These are phyloP conservation scores for Penicillium robsamsonii DNA, from an alignment of 495 filamentous ascomycete genomes.

Conservation along the genomic window DNA sequence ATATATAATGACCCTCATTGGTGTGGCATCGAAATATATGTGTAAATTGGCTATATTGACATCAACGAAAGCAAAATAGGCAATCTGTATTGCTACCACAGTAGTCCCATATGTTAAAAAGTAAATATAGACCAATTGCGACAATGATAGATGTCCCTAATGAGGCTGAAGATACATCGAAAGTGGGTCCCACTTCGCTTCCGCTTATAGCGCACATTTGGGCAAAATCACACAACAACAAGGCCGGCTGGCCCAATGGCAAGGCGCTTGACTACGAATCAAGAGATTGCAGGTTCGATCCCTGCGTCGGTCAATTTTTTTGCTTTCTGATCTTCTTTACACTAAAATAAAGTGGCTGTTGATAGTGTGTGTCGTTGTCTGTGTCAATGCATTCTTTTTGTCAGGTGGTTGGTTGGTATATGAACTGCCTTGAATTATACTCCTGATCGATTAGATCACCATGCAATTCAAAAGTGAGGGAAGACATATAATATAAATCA, in stretches of 20 bases:
- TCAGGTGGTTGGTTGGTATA: too few relatives aligned
- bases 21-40: neutral
- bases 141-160: neutral
- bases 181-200: too few relatives aligned
- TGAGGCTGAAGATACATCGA: neutral
- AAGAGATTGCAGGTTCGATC: conserved; percentile 49
- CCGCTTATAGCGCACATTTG: neutral
- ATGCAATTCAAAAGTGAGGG: too few relatives aligned
- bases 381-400: neutral
- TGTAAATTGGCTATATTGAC: neutral
- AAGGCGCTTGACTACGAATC: conserved; percentile 74
- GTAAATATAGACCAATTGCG: neutral
- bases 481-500: too few relatives aligned
- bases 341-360: neutral
- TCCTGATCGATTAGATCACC: too few relatives aligned
- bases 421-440: too few relatives aligned
- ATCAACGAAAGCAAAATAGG: neutral
- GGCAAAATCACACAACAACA: neutral
- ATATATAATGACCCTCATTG: neutral
- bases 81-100: neutral
- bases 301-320: conserved; percentile 27
- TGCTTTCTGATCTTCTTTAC: neutral
- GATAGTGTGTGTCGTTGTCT: neutral
- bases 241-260: conserved; percentile 62
- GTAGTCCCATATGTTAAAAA: neutral